A percentile compares a stretch with the other conserved stretches of the same genome.
Conservation (phyloP, 495 filamentous ascomycete genomes). For the Podospora didyma region DNA sequence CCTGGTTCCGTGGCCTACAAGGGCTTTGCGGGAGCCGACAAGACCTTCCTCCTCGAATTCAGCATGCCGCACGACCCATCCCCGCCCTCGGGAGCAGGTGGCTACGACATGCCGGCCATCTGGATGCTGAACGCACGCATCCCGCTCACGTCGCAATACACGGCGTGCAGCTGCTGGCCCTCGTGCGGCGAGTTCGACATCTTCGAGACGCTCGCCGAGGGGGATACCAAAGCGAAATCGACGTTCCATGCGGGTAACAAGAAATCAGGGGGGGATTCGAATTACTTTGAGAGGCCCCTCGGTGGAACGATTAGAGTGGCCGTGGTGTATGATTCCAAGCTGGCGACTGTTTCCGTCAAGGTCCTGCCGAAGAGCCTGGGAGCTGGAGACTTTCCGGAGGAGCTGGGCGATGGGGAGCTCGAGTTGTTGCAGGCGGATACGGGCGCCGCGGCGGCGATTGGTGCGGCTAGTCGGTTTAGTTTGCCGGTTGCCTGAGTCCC, state of each 20-base stretch:
- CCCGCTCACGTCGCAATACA: slow-evolving; percentile 61
- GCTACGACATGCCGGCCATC: slow-evolving; percentile 56
- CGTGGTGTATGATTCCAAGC: slow-evolving; percentile 49
- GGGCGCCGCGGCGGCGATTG: not conserved
- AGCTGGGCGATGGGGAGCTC: not conserved
- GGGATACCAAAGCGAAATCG: slow-evolving; percentile 47
- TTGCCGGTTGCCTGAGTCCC: no score
- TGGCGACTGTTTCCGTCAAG: slow-evolving; percentile 29
- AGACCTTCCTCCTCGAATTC: slow-evolving; percentile 66
- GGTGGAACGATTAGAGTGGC: slow-evolving; percentile 51
- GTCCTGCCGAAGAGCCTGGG: slow-evolving; percentile 17
- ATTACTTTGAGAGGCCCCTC: slow-evolving; percentile 62
- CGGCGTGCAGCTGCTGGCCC: slow-evolving; percentile 62
- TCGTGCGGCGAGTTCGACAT: slow-evolving; percentile 71
- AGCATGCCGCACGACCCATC: slow-evolving; percentile 55
- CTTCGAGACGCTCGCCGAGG: slow-evolving; percentile 57
- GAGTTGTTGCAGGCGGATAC: not conserved
- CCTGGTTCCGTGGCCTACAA: slow-evolving; percentile 58
- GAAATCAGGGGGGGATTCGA: slow-evolving; percentile 54
- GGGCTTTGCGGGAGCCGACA: slow-evolving; percentile 59
- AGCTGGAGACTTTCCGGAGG: not conserved
- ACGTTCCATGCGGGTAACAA: slow-evolving; percentile 54
- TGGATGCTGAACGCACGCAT: slow-evolving; percentile 72
- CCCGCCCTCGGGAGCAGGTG: not conserved
- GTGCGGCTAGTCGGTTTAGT: not conserved